Conservation (phyloP, 1,284 basidiomycete species). For the Xerocomus amazonicus region DNA sequence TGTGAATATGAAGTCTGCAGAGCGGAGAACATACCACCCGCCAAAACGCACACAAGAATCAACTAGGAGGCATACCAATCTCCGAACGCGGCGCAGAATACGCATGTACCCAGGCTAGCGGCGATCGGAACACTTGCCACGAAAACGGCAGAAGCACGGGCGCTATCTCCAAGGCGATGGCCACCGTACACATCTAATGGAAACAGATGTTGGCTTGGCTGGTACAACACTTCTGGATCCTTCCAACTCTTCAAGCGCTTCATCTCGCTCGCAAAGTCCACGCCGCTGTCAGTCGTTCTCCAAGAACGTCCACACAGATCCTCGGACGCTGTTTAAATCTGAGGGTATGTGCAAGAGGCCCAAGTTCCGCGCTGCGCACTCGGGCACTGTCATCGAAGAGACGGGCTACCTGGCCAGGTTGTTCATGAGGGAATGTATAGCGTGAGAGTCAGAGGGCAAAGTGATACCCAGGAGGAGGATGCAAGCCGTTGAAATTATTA, state of each 20-base stretch:
- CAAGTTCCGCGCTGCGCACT: slow-evolving; percentile 19
- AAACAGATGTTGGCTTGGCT: slow-evolving; percentile 26
- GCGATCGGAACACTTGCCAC: slow-evolving; percentile 20
- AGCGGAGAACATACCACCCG: slow-evolving; percentile 30
- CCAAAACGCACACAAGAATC: slow-evolving; percentile 30
- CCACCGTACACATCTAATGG: slow-evolving; percentile 22
- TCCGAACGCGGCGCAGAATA: slow-evolving; percentile 8
- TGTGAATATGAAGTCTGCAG: slow-evolving; percentile 21
- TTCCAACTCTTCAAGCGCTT: slow-evolving; percentile 24
- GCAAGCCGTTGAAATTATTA: slow-evolving; percentile 15
- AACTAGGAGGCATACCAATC: slow-evolving; percentile 29
- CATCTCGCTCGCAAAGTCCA: slow-evolving; percentile 15
- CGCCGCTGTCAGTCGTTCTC: slow-evolving; percentile 10
- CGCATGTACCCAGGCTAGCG: slow-evolving; percentile 17
- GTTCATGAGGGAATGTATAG: slow-evolving; percentile 12
- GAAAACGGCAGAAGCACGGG: neutral
- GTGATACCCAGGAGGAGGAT: slow-evolving; percentile 7
- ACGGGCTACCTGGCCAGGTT: slow-evolving; percentile 18
- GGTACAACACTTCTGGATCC: slow-evolving; percentile 31
- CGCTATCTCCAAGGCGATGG: slow-evolving; percentile 15
- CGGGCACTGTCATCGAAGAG: slow-evolving; percentile 19
- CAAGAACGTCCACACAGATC: slow-evolving; percentile 13
- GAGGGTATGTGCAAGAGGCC: slow-evolving; percentile 16
- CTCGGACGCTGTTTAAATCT: slow-evolving; percentile 15
- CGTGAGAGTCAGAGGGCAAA: slow-evolving; percentile 6